phyloP scores from a whole-genome alignment of 331 rosid species.

The Quercus lobata region DNA sequence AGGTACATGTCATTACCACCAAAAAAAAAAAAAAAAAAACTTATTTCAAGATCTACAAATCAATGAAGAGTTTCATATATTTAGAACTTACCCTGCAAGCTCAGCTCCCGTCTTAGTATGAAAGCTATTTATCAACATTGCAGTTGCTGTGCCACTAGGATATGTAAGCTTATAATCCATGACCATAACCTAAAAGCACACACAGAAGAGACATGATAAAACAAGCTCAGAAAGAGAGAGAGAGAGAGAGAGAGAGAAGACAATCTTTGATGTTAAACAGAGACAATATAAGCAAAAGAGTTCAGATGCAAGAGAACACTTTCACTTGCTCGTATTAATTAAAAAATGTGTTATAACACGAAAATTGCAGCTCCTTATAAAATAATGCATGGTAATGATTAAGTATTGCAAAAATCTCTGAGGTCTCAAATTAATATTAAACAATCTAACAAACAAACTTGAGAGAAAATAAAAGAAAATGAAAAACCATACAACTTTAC shows the following conservation, averaged over 20 bases:
- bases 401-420: neutral
- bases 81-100: slow-evolving; percentile 71
- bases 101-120: slow-evolving; percentile 89
- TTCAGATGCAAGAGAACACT: neutral
- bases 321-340: neutral
- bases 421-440: neutral
- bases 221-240: neutral
- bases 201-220: slow-evolving; percentile 4
- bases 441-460: neutral
- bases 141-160: slow-evolving; percentile 98
- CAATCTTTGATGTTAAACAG: neutral
- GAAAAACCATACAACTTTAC: neutral
- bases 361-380: neutral
- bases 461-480: slow-evolving; percentile 2
- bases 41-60: neutral
- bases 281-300: neutral
- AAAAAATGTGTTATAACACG: neutral
- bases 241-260: neutral
- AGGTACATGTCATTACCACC: no score
- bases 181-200: slow-evolving; percentile 76
- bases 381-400: no score
- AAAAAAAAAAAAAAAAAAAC: no score
- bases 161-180: slow-evolving; percentile 93
- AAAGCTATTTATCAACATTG: slow-evolving; percentile 92
- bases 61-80: neutral